Evolutionary conservation across 768 basidiomycete genomes (phyloP), one percentile per base, ranked within the genome.

Genomic region (Gautieria morchelliformis): DNA sequence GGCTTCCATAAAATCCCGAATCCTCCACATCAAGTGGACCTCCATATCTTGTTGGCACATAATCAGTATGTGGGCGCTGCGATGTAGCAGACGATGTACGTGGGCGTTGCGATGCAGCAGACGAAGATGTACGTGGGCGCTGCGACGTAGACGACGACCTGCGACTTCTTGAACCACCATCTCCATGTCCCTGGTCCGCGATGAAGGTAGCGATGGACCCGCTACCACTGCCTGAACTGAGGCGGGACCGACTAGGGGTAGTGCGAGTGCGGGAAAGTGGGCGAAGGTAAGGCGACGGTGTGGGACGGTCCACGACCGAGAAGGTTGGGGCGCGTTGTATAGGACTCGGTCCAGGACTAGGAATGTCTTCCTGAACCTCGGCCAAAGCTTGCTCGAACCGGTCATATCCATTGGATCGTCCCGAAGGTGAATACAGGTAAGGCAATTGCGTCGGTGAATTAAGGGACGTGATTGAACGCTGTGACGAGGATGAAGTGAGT

Each of bases 241-340:
- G 46, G 24, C 56, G 45, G 39, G 75, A 60, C 35, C 83, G 78
- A 63, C 85, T 87, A 10, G 89, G 89, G 0, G 87, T 83, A 11
- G 89, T 90, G 53, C 85, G 77, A 15, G 86, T 90, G 42, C 89
- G 77, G 17, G 77, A 74, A 20, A 89, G 78, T n/a, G 76, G 72
- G 51, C 78, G 75, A 24, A 65, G 60, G 45, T 63, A 63, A 11
- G 61, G 53, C n/a, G 59, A 60, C 33, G 50, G 42, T 12, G 30
- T 56, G 37, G 9, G 75, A 63, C 5, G 63, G 57, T 45, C 61
- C 17, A 70, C 70, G 20, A 72, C 65, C 20, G 83, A 81, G 5
- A 79, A 71, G 22, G 82, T 81, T 10, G 70, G 72, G 2, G 82
- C 73, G 53, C 80, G 75, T 52, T 71, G 75, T 42, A 74, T 71